These are phyloP conservation scores for Phoenix dactylifera DNA, from an alignment of 176 grass and related monocot species.

Conservation along the genomic window DNA sequence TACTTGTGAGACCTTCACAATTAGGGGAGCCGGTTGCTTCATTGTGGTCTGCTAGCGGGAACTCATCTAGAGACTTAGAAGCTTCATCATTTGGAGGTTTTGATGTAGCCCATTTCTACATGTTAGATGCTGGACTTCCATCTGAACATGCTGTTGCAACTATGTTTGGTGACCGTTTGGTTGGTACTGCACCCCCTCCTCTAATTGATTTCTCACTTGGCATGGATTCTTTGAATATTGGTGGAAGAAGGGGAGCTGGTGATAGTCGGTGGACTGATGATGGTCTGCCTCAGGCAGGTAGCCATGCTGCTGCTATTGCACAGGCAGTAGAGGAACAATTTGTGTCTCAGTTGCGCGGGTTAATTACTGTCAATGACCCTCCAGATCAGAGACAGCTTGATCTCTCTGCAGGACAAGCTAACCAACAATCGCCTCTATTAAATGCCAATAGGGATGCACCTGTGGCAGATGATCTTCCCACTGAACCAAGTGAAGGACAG, in stretches of 20 bases:
- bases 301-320: conserved; percentile 62
- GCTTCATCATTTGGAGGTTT: conserved; percentile 33
- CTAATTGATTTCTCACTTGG: conserved; percentile 69
- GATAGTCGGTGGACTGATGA: conserved; percentile 66
- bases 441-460: conserved; percentile 14
- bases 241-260: conserved; percentile 43
- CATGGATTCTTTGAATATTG: conserved; percentile 55
- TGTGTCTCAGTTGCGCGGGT: conserved; percentile 41
- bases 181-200: conserved; percentile 39
- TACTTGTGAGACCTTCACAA: conserved; percentile 47
- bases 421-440: conserved; percentile 5
- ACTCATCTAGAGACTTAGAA: conserved; percentile 37
- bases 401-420: conserved; percentile 12
- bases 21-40: conserved; percentile 27
- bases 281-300: conserved; percentile 56
- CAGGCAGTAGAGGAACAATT: conserved; percentile 67
- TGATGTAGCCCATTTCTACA: conserved; percentile 39
- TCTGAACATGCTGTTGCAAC: conserved; percentile 29
- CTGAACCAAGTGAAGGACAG: conserved; percentile 21
- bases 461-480: conserved; percentile 18
- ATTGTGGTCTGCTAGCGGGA: conserved; percentile 33
- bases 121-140: conserved; percentile 54
- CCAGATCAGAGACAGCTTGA: conserved; percentile 15
- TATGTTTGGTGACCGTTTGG: conserved; percentile 43
- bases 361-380: conserved; percentile 24